phyloP scores from a whole-genome alignment of 2,329 filamentous ascomycete species.

The Penicillium concentricum region DNA sequence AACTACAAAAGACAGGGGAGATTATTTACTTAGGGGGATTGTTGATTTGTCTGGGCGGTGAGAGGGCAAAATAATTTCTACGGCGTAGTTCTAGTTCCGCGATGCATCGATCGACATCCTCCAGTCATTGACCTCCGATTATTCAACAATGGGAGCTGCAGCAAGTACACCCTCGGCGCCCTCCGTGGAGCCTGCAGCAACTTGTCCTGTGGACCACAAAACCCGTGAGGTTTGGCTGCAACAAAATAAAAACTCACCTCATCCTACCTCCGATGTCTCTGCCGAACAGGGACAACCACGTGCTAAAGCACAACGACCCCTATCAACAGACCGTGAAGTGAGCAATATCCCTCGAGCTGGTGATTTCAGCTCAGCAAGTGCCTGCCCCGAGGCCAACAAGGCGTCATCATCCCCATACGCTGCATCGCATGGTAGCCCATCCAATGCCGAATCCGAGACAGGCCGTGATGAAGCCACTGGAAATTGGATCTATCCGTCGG shows the following conservation, averaged over 20 bases:
- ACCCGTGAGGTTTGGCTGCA: constrained; percentile 83
- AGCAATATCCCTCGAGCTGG: constrained; percentile 73
- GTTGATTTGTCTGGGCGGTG: constrained; percentile 22
- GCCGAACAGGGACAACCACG: constrained; percentile 27
- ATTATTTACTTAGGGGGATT: constrained; percentile 18
- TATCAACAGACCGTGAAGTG: constrained; percentile 69
- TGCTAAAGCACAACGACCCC: constrained; percentile 40
- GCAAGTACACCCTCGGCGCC: constrained; percentile 38
- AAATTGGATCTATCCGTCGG: constrained; percentile 96
- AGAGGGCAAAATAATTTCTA: constrained; percentile 23
- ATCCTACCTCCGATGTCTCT: constrained; percentile 29
- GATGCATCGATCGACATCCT: constrained; percentile 11
- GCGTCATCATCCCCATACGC: constrained; percentile 28
- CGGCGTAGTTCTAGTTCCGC: constrained; percentile 7
- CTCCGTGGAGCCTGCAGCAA: constrained; percentile 34
- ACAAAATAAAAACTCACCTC: constrained; percentile 43
- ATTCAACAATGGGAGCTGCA: constrained; percentile 37
- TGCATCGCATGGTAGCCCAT: constrained; percentile 46
- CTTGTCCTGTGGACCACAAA: constrained; percentile 88
- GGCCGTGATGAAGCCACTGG: constrained; percentile 67
- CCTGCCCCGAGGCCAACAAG: constrained; percentile 25
- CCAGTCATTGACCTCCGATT: constrained; percentile 14
- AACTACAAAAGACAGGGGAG: constrained; percentile 11
- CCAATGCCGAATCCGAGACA: constrained; percentile 77
- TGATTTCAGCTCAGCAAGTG: constrained; percentile 20